Conservation (phyloP, 2,329 filamentous ascomycete genomes). For the Graphilbum sp. region DNA sequence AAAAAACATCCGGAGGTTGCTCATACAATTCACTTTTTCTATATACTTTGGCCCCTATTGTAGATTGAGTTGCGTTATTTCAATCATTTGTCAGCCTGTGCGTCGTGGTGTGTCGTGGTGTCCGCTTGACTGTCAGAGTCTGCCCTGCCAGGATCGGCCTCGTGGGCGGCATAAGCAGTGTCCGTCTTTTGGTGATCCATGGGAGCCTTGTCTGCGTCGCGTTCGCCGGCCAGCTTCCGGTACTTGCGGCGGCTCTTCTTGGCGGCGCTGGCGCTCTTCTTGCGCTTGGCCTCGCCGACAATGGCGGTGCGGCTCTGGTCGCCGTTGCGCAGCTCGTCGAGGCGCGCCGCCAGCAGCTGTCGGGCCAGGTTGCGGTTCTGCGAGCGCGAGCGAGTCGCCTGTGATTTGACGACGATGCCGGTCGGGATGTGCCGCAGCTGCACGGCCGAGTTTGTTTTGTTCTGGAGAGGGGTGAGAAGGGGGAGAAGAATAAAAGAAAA, state of each 20-base stretch:
- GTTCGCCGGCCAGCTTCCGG: slow-evolving; percentile 27
- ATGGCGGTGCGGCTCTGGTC: slow-evolving; percentile 48
- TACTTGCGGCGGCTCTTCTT: slow-evolving; percentile 83
- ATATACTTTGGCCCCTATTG: slow-evolving; percentile 22
- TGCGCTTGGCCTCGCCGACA: slow-evolving; percentile 45
- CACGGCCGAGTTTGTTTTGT: slow-evolving; percentile 92
- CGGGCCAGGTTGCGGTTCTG: slow-evolving; percentile 82
- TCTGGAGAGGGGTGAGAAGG: slow-evolving; percentile 29
- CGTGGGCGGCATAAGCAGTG: no score
- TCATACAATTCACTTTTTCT: slow-evolving; percentile 38
- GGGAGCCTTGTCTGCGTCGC: slow-evolving; percentile 5
- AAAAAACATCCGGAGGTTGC: slow-evolving; percentile 27
- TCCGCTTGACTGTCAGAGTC: no score
- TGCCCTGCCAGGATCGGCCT: no score
- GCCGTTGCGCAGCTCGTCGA: slow-evolving; percentile 60
- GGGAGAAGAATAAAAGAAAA: not conserved
- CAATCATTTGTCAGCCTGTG: not conserved
- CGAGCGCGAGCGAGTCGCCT: slow-evolving; percentile 71
- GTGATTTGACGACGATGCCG: slow-evolving; percentile 84
- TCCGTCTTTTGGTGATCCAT: no score
- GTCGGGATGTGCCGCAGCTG: slow-evolving; percentile 84
- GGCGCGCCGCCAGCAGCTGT: slow-evolving; percentile 54
- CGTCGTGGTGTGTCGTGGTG: no score
- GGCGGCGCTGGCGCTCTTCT: slow-evolving; percentile 55
- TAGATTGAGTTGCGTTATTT: slow-evolving; percentile 9